Evolutionary conservation across 1,139 yeast species (phyloP), one percentile per base, ranked within the genome.

Genomic region (Hyphopichia fennica): DNA sequence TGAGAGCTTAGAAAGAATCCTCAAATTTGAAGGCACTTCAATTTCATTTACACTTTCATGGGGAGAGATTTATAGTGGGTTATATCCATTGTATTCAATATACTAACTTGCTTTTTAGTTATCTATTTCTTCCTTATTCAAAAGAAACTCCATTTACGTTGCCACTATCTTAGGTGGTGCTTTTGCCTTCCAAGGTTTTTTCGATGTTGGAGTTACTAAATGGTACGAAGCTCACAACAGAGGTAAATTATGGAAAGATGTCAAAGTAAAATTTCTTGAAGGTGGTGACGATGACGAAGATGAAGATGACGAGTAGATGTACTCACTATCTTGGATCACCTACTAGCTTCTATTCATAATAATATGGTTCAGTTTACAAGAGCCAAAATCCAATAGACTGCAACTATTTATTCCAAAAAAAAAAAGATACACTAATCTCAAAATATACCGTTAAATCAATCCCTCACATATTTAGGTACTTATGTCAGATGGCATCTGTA

Each of bases 241-340:
- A 65, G 99, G 98, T 59, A 93, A 93, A 77, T 89, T 90, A 75
- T 93, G 99, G 99, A 84, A 87, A 65, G 98, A 93, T 61, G 87
- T 93, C 65, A 88, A 87, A 74, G 74, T 73, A 53, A 78, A 76
- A 56, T 78, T 81, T 54, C 72, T 70, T 45, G 85, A 71, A 51
- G 81, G 75, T 53, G 86, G 72, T 47, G 85, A 69, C 27, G 85
- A 74, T 17, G 80, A 65, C 6, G 83, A 74, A 29, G 87, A 79
- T 31, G 85, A 79, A 44, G 84, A 80, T 48, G 79, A 75, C 45
- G 65, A 63, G 45, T 58, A 58, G n/a, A n/a, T n/a, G n/a, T n/a
- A n/a, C n/a, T n/a, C n/a, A n/a, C n/a, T n/a, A n/a, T n/a, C n/a
- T n/a, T n/a, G n/a, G n/a, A n/a, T n/a, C n/a, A n/a, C n/a, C n/a